Evolutionary conservation across 768 basidiomycete species (phyloP), one percentile per base, ranked within the genome.

Genomic region (Candolleomyces eurysporus): DNA sequence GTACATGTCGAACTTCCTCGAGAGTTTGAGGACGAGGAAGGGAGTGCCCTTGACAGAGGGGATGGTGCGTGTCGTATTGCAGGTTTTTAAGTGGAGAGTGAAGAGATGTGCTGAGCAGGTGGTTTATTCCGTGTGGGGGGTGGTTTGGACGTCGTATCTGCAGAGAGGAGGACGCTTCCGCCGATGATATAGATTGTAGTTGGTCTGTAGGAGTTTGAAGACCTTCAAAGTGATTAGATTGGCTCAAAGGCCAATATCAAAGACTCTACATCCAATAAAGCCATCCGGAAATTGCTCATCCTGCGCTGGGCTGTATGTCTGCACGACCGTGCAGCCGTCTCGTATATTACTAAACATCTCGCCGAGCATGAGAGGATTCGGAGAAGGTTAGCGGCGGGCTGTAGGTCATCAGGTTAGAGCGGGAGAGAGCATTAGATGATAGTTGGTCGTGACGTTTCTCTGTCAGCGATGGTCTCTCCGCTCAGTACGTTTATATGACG

Each of bases 121-220:
- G 76, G 5, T 63, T 61, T 22, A 78, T 62, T 7, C 75, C 74
- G 43, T 76, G 73, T 5, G 60, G 63, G 14, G 71, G 72, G 45
- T 78, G 73, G 61, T 69, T 45, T 63, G 67, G 7, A 76, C 75
- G 60, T 78, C 72, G 66, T 78, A 78, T 68, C 78, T 79, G 72
- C 71, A 59, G 78, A 67, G 2, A 74, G 73, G 21, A 78, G 69
- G 19, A 79, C 67, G 45, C 72, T 69, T n/a, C 72, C 69, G 7
- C 76, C 67, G 56, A 74, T 71, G 17, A 52, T n/a, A n/a, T n/a
- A 58, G 48, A 75, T 65, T 31, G 69, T 63, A 14, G 76, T 76
- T n/a, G 53, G 67, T 2, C 70, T 54, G 74, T 17, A 74, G 73
- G 21, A 75, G 72, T 62, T 72, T 73, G 36, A 76, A 76, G 59